Base-by-base conservation (phyloP, 805 yeast genomes). In the Candida coleopterorum region DNA sequence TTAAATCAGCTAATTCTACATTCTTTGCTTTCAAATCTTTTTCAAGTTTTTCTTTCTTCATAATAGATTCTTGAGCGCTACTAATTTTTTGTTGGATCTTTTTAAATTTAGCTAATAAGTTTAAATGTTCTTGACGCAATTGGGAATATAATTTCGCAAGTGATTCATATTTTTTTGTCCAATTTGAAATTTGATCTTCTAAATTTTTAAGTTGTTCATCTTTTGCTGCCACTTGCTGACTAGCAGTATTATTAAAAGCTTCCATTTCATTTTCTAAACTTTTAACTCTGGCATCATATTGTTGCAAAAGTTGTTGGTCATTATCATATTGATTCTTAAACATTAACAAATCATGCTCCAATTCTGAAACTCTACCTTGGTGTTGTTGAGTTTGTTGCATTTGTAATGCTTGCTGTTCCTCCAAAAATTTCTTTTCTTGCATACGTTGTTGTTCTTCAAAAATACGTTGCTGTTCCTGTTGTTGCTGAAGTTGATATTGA, bases 121-220 rank as follows among this genome's bases (percentile, higher is more conserved):
- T 83, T 51, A 89, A 70, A 55, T 89, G 96, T 60, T 89, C 97
- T 60, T 85, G 94, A 53, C 97, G 81, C 48, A 89, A 68, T 60
- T 88, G 96, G 2, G 95, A 81, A 58, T 89, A 89, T 45, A 89
- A 68, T 52, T 86, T 86, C 5, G 96, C 96, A 44, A 89, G 70
- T 0, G 93, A 74, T 53, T 88, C 96, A 60, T 89, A 89, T 63
- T 89, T 89, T 37, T 75, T 76, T 43, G 85, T 78, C 95, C 96
- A 89, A 42, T 75, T 73, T 18, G 58, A 65, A 28, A 84, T 71
- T 58, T 88, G 95, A 37, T 85, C 89, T 50, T 82, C 87, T 31
- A 86, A 56, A 37, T 73, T 69, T 37, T 37, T 70, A 32, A 85
- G 62, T 49, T 81, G 80, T 43, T 85, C 93, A 47, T 85, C 87